Evolutionary conservation across 257 asterid genomes (phyloP), one percentile per base, ranked within the genome.

Genomic region (Buddleja alternifolia): DNA sequence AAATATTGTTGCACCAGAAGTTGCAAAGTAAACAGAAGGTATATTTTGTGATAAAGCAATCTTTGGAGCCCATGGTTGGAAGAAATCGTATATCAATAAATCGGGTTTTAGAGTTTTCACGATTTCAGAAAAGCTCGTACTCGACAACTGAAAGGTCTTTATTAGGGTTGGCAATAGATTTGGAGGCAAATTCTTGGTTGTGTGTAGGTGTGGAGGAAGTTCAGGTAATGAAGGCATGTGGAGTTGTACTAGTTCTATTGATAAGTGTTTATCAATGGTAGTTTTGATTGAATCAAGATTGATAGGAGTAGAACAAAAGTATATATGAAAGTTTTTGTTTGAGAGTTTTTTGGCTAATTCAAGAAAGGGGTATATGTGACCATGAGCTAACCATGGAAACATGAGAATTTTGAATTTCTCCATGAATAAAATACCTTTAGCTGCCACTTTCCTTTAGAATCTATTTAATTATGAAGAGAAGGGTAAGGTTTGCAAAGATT

Each of bases 61-160:
- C 45, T 55, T 62, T 4, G 81, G 59, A 19, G 81, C 77, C 81
- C 81, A 76, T n/a, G 81, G 74, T 14, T 76, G 81, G 66, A 56
- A 39, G 12, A 50, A 10, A 14, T 76, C 81, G 16, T 71, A 65
- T 50, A 71, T 63, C 32, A 73, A 48, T 5, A 76, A 34, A 46
- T 71, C 70, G 6, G 77, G 76, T 4, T 75, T 50, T 0, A 69
- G 17, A 12, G 64, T 34, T 9, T 69, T 10, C 40, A 75, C 12
- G 46, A 75, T 75, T 7, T 69, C 57, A 1, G 52, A 44, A 47
- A 75, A 75, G 59, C 58, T 70, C 1, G 48, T 32, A 7, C 51
- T 69, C 11, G 72, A 61, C 25, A 0, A n/a, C n/a, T 75, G 75
- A 51, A 75, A 55, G 39, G 72, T 63, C 10, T 55, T 14, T 5